Evolutionary conservation across 2,329 filamentous ascomycete genomes (phyloP).

Genomic region (Purpureocillium lavendulum): DNA sequence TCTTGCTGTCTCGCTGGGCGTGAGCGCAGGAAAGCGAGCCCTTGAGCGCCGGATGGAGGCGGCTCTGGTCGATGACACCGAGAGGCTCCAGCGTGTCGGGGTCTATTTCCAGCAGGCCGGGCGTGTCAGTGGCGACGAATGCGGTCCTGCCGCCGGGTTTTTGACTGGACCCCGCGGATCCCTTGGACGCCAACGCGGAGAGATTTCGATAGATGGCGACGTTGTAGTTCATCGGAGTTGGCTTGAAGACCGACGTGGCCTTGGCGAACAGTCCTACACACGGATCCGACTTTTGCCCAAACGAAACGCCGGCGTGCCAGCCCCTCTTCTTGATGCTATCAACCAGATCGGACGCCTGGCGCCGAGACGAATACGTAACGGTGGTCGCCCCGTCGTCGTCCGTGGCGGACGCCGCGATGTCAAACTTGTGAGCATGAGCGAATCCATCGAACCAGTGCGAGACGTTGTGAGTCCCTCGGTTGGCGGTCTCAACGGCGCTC

Average conservation of each 20-base stretch:
- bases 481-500: constrained; percentile 48
- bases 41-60: constrained; percentile 58
- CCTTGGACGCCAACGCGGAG: constrained; percentile 38
- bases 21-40: constrained; percentile 65
- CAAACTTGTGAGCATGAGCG: constrained; percentile 61
- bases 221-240: constrained; percentile 39
- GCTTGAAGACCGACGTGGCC: constrained; percentile 51
- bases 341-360: constrained; percentile 56
- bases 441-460: constrained; percentile 80
- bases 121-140: constrained; percentile 23
- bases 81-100: constrained; percentile 65
- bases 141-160: constrained; percentile 18
- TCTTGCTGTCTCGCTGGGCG: constrained; percentile 59
- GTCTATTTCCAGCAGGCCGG: constrained; percentile 60
- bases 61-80: constrained; percentile 47
- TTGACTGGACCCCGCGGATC: constrained; percentile 16
- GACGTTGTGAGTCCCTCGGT: constrained; percentile 48
- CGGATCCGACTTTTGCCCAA: constrained; percentile 64
- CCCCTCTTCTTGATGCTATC: constrained; percentile 53
- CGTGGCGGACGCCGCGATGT: constrained; percentile 46
- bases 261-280: constrained; percentile 68
- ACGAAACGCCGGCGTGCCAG: constrained; percentile 46
- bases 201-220: constrained; percentile 59
- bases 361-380: constrained; percentile 64
- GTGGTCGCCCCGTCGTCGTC: constrained; percentile 15